phyloP scores from a whole-genome alignment of 306 rosid species.

The Vigna reflexopilosa region DNA sequence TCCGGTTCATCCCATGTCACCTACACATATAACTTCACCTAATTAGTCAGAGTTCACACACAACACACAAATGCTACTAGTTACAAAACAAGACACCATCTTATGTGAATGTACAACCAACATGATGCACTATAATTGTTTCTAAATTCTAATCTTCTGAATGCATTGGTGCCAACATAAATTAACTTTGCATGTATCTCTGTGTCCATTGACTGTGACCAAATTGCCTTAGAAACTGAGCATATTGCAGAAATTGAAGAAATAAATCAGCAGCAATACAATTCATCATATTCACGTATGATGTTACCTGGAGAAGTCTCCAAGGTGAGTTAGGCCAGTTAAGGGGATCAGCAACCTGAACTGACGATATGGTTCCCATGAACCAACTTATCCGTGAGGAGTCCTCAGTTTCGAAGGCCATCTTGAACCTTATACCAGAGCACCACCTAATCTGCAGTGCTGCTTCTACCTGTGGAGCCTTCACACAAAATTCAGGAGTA shows the following conservation, averaged over 20 bases:
- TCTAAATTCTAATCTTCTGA: slow-evolving; percentile 1
- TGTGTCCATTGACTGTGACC: too few relatives aligned
- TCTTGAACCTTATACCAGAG: slow-evolving; percentile 93
- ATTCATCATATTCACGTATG: background rate
- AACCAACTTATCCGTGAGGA: slow-evolving; percentile 83
- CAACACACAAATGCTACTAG: background rate
- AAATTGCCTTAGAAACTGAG: too few relatives aligned
- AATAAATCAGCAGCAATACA: background rate
- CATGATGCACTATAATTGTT: background rate
- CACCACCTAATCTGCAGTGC: slow-evolving; percentile 84
- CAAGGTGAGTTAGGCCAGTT: slow-evolving; percentile 96
- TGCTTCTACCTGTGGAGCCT: slow-evolving; percentile 70
- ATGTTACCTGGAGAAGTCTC: slow-evolving; percentile 92
- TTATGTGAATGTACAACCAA: background rate
- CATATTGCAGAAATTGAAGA: too few relatives aligned
- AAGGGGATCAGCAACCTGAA: slow-evolving; percentile 76
- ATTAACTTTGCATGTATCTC: background rate
- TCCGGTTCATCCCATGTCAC: slow-evolving; percentile 97
- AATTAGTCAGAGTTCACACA: slow-evolving; percentile 37
- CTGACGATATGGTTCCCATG: slow-evolving; percentile 88
- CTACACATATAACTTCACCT: slow-evolving; percentile 51
- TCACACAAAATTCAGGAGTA: slow-evolving; percentile 91
- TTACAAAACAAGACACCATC: slow-evolving; percentile 3
- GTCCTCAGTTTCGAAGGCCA: slow-evolving; percentile 94
- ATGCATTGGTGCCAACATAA: slow-evolving; percentile 23